Base-by-base conservation (phyloP, 257 asterid species). In the Solanum arcanum region DNA sequence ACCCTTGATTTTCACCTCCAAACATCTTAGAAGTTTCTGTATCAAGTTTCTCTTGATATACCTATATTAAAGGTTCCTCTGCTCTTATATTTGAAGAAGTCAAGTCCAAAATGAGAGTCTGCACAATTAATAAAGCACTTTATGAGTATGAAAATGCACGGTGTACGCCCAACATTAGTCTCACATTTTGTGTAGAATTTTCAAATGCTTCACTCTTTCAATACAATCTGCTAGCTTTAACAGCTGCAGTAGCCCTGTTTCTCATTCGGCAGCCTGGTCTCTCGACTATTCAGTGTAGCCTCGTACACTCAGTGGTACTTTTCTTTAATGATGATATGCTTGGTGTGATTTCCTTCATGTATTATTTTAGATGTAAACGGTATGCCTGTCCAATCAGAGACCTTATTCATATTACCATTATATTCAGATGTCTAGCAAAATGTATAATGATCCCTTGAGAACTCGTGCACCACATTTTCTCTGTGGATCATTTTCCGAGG, bases 101-200 rank as follows among this genome's bases (percentile, higher is more conserved):
- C 90, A 96, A 82, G 42, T 97, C 99, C 14, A 99, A 95, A 75
- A 94, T 78, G 88, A 97, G 99, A 72, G 99, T 96, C 94, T 94
- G 99, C 87, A 94, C 93, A 42, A 98, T 96, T 91, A 96, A 91
- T 87, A 97, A 91, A 86, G 96, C 99, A 91, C 93, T 96, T 74
- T 98, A 94, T 80, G 98, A 97, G 89, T 97, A 98, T 37, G 99
- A 89, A 90, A 95, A 94, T 76, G 99, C 99, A 91, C 83, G 88
- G 74, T 92, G 97, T 73, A 91, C 94, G 41, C 97, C 94, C 88
- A 94, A 90, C 97, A 96, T 94, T 93, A 96, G 87, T 78, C 98
- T 97, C 99, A 97, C 90, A 88, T 97, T 76, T 94, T 98, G 37
- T 95, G 99, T 80, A 97, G 83, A 7, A 92, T 88, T 88, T 96